Percentiles rank a stretch among this genome's conserved stretches.
These are phyloP conservation scores for Bifiguratus adelaidae DNA, from an alignment of 192 early-diverging fungal species.

Conservation along the genomic window DNA sequence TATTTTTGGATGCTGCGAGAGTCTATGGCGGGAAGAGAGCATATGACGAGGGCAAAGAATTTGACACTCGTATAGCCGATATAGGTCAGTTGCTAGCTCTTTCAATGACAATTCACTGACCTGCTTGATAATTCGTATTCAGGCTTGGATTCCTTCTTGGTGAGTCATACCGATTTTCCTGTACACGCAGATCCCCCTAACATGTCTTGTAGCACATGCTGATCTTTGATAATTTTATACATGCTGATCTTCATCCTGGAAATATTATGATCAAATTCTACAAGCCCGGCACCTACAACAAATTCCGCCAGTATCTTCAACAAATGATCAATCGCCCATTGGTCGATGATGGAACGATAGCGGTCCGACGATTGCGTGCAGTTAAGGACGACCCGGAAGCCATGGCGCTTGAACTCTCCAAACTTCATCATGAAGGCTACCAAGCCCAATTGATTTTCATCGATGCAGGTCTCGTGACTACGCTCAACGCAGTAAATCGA, in stretches of 20 bases:
- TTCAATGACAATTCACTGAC: too few relatives aligned
- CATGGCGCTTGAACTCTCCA: constrained; percentile 28
- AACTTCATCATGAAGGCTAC: constrained; percentile 58
- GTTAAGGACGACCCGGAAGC: constrained; percentile 23
- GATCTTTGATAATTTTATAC: constrained; percentile 88
- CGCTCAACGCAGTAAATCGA: constrained; percentile 60
- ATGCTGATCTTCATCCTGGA: constrained; percentile 90
- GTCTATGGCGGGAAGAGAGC: background rate
- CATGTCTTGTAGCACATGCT: constrained; percentile 92
- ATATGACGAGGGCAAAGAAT: constrained; percentile 35
- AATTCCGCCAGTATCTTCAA: constrained; percentile 28
- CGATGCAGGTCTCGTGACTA: constrained; percentile 86
- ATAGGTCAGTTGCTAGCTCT: constrained; percentile 39
- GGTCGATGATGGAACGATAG: constrained; percentile 23
- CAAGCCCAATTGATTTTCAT: constrained; percentile 72
- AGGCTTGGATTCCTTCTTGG: constrained; percentile 62
- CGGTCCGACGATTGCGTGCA: constrained; percentile 20
- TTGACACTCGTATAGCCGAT: constrained; percentile 68
- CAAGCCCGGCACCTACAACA: constrained; percentile 43
- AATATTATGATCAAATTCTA: constrained; percentile 83
- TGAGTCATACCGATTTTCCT: constrained; percentile 6
- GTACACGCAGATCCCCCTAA: background rate
- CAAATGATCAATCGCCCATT: constrained; percentile 10
- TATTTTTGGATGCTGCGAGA: constrained; percentile 51
- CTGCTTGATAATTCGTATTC: too few relatives aligned